These are phyloP conservation scores for Triticum timopheevii DNA, from an alignment of 176 grass and related monocot genomes.

Conservation along the genomic window DNA sequence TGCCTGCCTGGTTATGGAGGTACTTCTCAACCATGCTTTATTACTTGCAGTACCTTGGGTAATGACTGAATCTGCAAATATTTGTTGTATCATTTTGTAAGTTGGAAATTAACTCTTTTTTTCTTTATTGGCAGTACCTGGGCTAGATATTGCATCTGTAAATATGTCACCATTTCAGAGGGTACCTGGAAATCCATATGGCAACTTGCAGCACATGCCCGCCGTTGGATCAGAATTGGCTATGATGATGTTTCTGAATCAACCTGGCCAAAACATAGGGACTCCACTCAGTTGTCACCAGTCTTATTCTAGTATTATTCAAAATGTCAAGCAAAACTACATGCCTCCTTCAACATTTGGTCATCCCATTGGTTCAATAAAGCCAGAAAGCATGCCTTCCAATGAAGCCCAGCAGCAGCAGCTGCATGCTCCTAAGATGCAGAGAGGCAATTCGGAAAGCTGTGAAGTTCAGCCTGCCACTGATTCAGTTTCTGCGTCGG, in stretches of 20 bases:
- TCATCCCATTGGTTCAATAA: conserved; percentile 33
- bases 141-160: conserved; percentile 44
- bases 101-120: not conserved
- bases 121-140: conserved; percentile 45
- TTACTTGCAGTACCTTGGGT: conserved; percentile 40
- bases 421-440: conserved; percentile 21
- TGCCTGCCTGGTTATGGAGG: conserved; percentile 66
- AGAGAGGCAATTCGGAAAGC: conserved; percentile 28
- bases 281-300: conserved; percentile 51
- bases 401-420: conserved; percentile 32
- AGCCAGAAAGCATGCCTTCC: conserved; percentile 31
- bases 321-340: conserved; percentile 58
- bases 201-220: conserved; percentile 48
- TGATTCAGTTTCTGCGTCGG: conserved; percentile 26
- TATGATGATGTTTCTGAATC: conserved; percentile 65
- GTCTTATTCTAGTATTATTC: conserved; percentile 75
- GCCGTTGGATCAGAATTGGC: conserved; percentile 50
- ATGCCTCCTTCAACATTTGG: conserved; percentile 29
- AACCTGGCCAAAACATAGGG: conserved; percentile 39
- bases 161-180: conserved; percentile 49
- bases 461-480: conserved; percentile 18
- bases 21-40: conserved; percentile 11
- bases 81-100: conserved; percentile 1
- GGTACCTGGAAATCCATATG: conserved; percentile 38
- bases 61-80: conserved; percentile 32